These are phyloP conservation scores for Apiospora hydei DNA, from an alignment of 2,329 filamentous ascomycete species.

Conservation along the genomic window DNA sequence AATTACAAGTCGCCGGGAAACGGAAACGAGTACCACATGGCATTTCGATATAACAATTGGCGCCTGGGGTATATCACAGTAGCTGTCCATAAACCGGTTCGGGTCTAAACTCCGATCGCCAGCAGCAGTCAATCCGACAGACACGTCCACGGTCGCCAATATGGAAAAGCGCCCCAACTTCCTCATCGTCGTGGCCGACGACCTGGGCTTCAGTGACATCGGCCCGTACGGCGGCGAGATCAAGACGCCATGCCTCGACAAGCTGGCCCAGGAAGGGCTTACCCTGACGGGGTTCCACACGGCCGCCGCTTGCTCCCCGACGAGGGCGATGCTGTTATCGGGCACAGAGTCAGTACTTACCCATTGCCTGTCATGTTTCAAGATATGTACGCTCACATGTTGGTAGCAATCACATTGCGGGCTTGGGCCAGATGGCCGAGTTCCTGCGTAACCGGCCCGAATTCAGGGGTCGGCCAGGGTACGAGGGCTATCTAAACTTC, in stretches of 20 bases:
- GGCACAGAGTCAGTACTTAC: constrained; percentile 52
- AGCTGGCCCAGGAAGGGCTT: constrained; percentile 56
- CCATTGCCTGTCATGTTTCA: too few species aligned
- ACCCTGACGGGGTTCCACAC: constrained; percentile 71
- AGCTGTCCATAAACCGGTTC: not conserved
- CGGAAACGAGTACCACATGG: not conserved
- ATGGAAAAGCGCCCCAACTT: constrained; percentile 59
- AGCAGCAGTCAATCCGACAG: not conserved
- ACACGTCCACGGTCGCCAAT: not conserved
- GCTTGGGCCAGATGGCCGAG: constrained; percentile 65
- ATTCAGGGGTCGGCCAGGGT: constrained; percentile 63
- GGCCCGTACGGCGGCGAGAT: constrained; percentile 68
- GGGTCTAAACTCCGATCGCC: not conserved
- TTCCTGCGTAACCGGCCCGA: constrained; percentile 35
- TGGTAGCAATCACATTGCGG: constrained; percentile 58
- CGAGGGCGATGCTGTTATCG: constrained; percentile 71
- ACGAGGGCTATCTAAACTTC: constrained; percentile 70
- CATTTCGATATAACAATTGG: not conserved
- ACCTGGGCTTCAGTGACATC: constrained; percentile 67
- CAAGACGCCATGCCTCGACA: constrained; percentile 65
- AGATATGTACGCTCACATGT: not conserved
- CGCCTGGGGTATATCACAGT: not conserved
- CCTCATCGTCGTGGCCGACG: constrained; percentile 65
- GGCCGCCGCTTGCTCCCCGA: constrained; percentile 70
- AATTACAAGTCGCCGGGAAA: not conserved